Conservation (phyloP, 108 stramenopile genomes). For the Nannochloropsis oceanica region DNA sequence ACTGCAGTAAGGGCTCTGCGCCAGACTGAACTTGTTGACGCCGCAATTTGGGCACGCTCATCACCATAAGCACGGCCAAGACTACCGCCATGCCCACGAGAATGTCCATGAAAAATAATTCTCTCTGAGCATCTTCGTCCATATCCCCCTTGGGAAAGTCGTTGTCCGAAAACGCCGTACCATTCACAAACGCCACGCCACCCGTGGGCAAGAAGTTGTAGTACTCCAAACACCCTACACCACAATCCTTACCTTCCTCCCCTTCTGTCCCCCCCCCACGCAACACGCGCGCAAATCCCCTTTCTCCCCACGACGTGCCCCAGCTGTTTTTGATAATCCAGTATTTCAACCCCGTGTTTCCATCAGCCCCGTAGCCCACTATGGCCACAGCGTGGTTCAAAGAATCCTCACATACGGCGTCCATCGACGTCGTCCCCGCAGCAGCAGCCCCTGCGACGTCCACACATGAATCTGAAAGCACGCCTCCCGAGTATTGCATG, state of each 20-base stretch:
- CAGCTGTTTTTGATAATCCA: constrained; percentile 38
- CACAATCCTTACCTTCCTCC: background rate
- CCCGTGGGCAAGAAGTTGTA: background rate
- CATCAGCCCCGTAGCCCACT: constrained; percentile 25
- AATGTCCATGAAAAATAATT: background rate
- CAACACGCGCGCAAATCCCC: constrained; percentile 17
- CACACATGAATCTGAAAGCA: background rate
- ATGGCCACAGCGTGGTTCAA: constrained; percentile 13
- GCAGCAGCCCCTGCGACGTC: background rate
- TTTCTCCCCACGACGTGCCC: constrained; percentile 20
- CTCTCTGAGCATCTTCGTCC: background rate
- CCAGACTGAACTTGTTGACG: background rate
- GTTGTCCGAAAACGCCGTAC: background rate
- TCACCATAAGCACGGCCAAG: background rate
- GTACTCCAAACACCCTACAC: background rate
- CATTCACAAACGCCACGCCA: background rate
- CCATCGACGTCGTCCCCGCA: background rate
- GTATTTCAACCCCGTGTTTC: constrained; percentile 14
- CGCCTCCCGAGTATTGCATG: background rate
- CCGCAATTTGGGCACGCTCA: background rate
- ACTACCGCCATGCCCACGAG: background rate
- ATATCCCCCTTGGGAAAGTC: background rate
- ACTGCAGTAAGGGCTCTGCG: background rate
- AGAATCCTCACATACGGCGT: background rate
- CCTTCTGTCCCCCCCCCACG: background rate